phyloP scores from a whole-genome alignment of 495 filamentous ascomycete species.

The Penicillium taxi region DNA sequence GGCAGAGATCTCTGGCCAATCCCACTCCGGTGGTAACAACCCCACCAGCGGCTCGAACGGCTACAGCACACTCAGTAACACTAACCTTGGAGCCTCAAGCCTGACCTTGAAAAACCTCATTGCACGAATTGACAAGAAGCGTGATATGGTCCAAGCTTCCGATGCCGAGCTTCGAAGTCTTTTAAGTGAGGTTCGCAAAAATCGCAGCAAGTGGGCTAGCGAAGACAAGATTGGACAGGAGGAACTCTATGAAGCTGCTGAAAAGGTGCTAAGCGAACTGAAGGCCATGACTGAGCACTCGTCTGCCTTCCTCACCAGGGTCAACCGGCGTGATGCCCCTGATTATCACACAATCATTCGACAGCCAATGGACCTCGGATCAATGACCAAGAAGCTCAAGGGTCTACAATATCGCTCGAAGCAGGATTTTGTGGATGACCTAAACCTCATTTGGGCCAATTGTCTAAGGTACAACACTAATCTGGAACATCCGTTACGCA shows the following conservation, averaged over 20 bases:
- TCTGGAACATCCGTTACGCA: constrained; percentile 75
- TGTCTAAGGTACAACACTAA: constrained; percentile 94
- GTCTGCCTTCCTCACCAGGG: constrained; percentile 79
- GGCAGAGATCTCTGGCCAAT: constrained; percentile 76
- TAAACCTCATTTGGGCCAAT: constrained; percentile 94
- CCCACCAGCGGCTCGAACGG: constrained; percentile 44
- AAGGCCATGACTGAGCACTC: constrained; percentile 97
- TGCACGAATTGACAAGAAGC: constrained; percentile 84
- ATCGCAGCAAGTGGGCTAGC: constrained; percentile 96
- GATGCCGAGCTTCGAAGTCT: constrained; percentile 85
- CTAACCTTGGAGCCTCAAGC: constrained; percentile 94
- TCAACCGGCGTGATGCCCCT: constrained; percentile 93
- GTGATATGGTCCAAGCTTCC: constrained; percentile 76
- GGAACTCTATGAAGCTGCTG: constrained; percentile 91
- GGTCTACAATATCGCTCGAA: constrained; percentile 82
- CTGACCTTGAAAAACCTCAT: constrained; percentile 95
- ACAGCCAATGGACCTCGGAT: constrained; percentile 94
- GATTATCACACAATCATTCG: constrained; percentile 95
- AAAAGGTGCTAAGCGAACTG: constrained; percentile 91
- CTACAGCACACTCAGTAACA: constrained; percentile 82
- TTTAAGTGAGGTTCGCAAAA: constrained; percentile 95
- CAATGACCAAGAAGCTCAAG: constrained; percentile 97
- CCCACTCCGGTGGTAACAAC: constrained; percentile 38
- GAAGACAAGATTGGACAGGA: constrained; percentile 96
- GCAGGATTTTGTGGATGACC: constrained; percentile 84